These are phyloP conservation scores for Hamamelis virginiana DNA, from an alignment of 164 flowering plant genomes.

Conservation along the genomic window DNA sequence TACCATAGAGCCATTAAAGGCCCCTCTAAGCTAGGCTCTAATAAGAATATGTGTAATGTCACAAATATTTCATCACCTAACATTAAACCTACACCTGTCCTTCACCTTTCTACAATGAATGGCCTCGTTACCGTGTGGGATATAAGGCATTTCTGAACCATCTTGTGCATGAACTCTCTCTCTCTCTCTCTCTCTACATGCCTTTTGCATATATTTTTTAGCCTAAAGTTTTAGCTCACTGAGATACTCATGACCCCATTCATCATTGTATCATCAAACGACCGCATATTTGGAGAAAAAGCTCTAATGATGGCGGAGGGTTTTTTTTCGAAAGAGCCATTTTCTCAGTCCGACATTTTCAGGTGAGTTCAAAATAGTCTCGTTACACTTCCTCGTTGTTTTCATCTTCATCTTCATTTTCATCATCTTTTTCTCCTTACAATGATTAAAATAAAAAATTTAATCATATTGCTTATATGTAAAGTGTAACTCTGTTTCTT, in stretches of 20 bases:
- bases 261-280: constrained; percentile 1
- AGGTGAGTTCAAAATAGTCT: neutral
- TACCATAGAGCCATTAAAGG: no score
- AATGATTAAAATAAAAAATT: neutral
- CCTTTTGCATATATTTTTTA: neutral
- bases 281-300: neutral
- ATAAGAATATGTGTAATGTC: neutral
- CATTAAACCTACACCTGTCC: neutral
- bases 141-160: neutral
- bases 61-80: neutral
- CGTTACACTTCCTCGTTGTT: neutral
- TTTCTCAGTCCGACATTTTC: neutral
- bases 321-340: neutral
- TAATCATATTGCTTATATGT: no score
- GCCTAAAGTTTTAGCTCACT: neutral
- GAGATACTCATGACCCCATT: neutral
- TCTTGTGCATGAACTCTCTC: neutral
- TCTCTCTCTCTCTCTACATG: neutral
- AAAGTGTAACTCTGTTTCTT: neutral
- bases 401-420: neutral
- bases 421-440: neutral
- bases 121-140: neutral
- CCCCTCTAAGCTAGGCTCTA: neutral
- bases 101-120: neutral
- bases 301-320: neutral